A percentile compares a stretch with the other conserved stretches of the same genome.
phyloP scores from a whole-genome alignment of 2,329 filamentous ascomycete genomes.

The Thielaviopsis musarum region DNA sequence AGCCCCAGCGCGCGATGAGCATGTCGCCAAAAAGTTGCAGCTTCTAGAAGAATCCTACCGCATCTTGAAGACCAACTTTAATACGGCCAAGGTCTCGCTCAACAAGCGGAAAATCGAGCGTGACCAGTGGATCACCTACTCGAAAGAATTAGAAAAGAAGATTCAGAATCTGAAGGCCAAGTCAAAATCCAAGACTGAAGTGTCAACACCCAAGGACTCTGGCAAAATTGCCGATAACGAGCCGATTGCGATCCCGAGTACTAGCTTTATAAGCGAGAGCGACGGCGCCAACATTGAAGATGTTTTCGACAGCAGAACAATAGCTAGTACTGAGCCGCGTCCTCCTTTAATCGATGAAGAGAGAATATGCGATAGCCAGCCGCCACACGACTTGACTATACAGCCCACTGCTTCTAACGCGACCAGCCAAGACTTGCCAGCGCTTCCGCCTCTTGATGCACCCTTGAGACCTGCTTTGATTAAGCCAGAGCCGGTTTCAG shows the following conservation, averaged over 20 bases:
- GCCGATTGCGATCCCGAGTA: constrained; percentile 3
- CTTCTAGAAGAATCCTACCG: constrained; percentile 21
- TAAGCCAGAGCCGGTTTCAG: constrained; percentile 28
- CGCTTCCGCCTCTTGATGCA: background rate
- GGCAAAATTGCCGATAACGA: constrained; percentile 1
- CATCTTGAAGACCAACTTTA: constrained; percentile 26
- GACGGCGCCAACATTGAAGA: background rate
- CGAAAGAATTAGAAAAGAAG: constrained; percentile 25
- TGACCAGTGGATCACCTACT: constrained; percentile 29
- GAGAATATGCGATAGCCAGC: constrained; percentile 9
- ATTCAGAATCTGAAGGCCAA: constrained; percentile 18
- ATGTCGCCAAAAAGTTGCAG: constrained; percentile 16
- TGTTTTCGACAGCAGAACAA: background rate
- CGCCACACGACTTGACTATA: background rate
- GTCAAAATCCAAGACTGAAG: constrained; percentile 4
- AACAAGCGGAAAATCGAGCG: constrained; percentile 25
- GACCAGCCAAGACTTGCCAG: background rate
- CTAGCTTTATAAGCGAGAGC: constrained; percentile 1
- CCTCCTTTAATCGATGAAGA: constrained; percentile 1
- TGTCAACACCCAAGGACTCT: background rate
- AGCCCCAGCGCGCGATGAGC: background rate
- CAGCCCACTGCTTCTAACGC: background rate
- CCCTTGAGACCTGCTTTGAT: constrained; percentile 15
- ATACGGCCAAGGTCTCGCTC: constrained; percentile 23
- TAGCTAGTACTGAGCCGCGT: background rate